Evolutionary conservation across 1,139 yeast genomes (phyloP).

Genomic region (Yamadazyma trypodendri): DNA sequence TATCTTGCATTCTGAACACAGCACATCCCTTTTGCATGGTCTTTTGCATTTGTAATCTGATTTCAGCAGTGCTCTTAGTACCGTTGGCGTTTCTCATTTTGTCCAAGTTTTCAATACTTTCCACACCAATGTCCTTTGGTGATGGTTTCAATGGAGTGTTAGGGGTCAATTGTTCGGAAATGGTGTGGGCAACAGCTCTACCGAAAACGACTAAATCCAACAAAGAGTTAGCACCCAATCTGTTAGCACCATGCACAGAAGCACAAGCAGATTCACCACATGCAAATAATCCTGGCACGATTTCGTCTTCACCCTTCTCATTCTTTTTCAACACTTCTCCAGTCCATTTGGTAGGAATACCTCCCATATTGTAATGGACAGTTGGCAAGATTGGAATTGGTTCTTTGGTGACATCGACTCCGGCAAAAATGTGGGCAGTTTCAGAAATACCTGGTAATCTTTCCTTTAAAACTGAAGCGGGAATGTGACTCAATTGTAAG

Average conservation of each 20-base stretch:
- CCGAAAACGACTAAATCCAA: slow-evolving; percentile 97
- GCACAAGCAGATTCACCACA: slow-evolving; percentile 99
- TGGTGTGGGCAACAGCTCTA: slow-evolving; percentile 95
- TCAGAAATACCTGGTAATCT: slow-evolving; percentile 99
- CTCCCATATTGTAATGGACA: slow-evolving; percentile 99
- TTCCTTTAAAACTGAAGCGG: slow-evolving; percentile 87
- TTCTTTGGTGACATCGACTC: slow-evolving; percentile 98
- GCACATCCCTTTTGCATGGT: slow-evolving; percentile 97
- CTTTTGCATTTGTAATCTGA: slow-evolving; percentile 90
- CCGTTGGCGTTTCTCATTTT: slow-evolving; percentile 84
- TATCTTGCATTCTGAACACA: slow-evolving; percentile 92
- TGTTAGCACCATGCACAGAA: slow-evolving; percentile 98
- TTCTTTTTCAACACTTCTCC: slow-evolving; percentile 90
- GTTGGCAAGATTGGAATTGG: slow-evolving; percentile 99
- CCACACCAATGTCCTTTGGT: slow-evolving; percentile 84
- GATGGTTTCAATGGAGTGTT: slow-evolving; percentile 77
- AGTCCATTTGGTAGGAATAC: slow-evolving; percentile 96
- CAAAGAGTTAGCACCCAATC: slow-evolving; percentile 98
- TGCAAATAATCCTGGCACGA: slow-evolving; percentile 92
- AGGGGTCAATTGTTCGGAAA: slow-evolving; percentile 81
- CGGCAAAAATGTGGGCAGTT: slow-evolving; percentile 97
- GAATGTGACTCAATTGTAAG: slow-evolving; percentile 92
- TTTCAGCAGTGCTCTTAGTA: slow-evolving; percentile 76
- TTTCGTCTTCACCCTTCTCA: slow-evolving; percentile 85
- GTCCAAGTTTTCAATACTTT: slow-evolving; percentile 89